Base-by-base conservation (phyloP, 2,329 filamentous ascomycete species). In the Neonectria faginata region DNA sequence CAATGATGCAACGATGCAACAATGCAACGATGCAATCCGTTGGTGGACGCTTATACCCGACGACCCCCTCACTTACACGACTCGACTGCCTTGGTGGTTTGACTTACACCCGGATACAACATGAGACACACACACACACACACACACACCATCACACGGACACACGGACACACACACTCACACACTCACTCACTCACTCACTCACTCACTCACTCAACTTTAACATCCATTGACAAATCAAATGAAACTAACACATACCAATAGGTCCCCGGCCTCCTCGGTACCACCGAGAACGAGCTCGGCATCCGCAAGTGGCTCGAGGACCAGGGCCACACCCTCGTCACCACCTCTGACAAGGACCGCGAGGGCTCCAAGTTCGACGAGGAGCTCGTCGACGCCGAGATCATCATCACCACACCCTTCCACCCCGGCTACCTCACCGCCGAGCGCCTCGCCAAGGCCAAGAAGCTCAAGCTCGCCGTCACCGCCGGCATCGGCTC, bases 391-490 rank as follows among this genome's bases (percentile, higher is more conserved):
- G 94, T 96, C 67, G 96, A 98, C 79, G 94, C 96, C 67, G 96
- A 99, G 83, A 87, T 99, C 82, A 98, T 99, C 88, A 98, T 99
- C 83, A 99, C 96, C 74, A 99, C 96, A 63, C 96, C 96, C 79
- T 98, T 98, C 91, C 95, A 98, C 86, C 95, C 95, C 59, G 96
- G 95, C 70, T 99, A 99, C 87, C 91, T 99, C 64, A 98, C 92
- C 54, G 93, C 93, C 59, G 95, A 98, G 86, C 94, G 96, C 78
- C 90, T 99, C 61, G 93, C 93, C 76, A 97, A 96, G 86, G 96
- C 96, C 73, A 98, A 98, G 92, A 98, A 99, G 64, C 92, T 99
- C 77, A 98, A 98, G 90, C 86, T 99, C 67, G 95, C 95, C 80
- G 84, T 99, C 81, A 99, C 96, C 56, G 96, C 96, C 75, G 96